Evolutionary conservation across 2,329 filamentous ascomycete species (phyloP).

Genomic region (Fusarium sp.): DNA sequence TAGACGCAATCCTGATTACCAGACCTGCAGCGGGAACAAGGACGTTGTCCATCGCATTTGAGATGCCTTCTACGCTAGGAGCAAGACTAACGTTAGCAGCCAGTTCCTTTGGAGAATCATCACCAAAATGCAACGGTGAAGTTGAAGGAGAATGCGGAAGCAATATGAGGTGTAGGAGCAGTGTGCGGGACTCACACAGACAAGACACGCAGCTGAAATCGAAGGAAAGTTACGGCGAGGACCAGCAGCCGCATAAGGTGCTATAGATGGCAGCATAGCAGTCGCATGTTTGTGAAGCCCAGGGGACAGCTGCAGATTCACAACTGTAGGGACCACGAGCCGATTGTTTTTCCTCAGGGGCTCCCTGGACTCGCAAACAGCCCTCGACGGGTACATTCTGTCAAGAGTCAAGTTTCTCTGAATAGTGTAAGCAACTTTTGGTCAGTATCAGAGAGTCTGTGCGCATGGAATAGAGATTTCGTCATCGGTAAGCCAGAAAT

Average conservation of each 20-base stretch:
- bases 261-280: fast-evolving
- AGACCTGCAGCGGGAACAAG: constrained; percentile 6
- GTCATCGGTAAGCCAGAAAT: not conserved
- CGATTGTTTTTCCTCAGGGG: no score
- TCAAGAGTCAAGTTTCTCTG: no score
- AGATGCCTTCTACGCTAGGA: constrained; percentile 1
- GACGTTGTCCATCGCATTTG: constrained; percentile 6
- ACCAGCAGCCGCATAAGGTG: not conserved
- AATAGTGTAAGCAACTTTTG: no score
- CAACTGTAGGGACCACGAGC: no score
- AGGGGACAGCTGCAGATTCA: no score
- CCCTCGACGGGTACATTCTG: no score
- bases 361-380: no score
- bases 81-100: not conserved
- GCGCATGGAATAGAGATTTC: not conserved
- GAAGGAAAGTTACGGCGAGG: not conserved
- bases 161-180: not conserved
- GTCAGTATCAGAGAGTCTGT: fast-evolving
- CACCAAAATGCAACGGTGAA: not conserved
- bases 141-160: fast-evolving
- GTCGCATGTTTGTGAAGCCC: not conserved
- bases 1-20: constrained; percentile 1
- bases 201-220: constrained; percentile 3
- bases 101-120: not conserved
- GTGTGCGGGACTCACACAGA: constrained; percentile 1